Evolutionary conservation across 805 yeast genomes (phyloP).

Genomic region (Candida qinlingensis): DNA sequence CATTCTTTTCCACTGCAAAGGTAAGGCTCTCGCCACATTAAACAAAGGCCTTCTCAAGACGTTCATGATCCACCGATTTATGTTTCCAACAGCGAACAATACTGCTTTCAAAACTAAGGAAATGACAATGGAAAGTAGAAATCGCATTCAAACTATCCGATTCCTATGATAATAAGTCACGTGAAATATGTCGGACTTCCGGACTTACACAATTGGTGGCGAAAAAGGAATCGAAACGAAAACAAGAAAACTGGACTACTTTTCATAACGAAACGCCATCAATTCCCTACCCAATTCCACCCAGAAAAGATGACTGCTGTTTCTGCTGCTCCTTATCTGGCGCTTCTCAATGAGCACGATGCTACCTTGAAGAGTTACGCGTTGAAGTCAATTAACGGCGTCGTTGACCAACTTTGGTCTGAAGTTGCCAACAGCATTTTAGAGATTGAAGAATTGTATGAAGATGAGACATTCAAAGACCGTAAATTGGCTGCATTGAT

Average conservation of each 20-base stretch:
- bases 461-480: constrained; percentile 72
- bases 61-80: not conserved
- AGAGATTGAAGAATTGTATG: constrained; percentile 87
- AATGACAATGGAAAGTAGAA: too few relatives aligned
- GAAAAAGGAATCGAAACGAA: too few relatives aligned
- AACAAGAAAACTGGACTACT: not conserved
- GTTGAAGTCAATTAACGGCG: constrained; percentile 67
- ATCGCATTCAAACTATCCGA: too few relatives aligned
- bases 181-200: too few relatives aligned
- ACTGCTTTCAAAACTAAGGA: too few relatives aligned
- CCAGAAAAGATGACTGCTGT: constrained; percentile 27
- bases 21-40: not conserved
- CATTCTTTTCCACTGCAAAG: constrained; percentile 1
- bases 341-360: constrained; percentile 82
- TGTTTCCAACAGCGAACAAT: not conserved
- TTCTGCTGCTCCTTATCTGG: constrained; percentile 89
- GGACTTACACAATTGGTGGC: too few relatives aligned
- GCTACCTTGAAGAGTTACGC: constrained; percentile 76
- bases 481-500: constrained; percentile 84
- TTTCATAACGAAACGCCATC: not conserved
- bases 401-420: constrained; percentile 94
- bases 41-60: not conserved
- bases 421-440: constrained; percentile 89
- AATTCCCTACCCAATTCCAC: not conserved
- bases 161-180: too few relatives aligned